Conservation (phyloP, 148 eudicot genomes). For the Chenopodium suecicum region DNA sequence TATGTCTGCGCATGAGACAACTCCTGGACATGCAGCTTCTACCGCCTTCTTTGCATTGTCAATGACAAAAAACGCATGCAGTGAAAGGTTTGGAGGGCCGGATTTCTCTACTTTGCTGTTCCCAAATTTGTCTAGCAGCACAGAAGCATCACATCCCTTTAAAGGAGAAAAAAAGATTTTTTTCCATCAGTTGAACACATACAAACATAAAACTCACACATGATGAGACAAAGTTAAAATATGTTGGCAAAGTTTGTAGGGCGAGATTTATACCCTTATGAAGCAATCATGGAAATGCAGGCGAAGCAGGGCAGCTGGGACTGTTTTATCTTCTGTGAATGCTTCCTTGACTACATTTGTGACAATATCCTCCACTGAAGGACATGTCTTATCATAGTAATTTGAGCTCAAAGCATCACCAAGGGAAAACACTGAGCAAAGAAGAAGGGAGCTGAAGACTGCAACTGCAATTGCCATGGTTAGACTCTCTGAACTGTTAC, state of each 20-base stretch:
- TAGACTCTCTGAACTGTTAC: background rate
- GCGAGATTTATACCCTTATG: constrained; percentile 50
- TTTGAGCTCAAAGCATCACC: constrained; percentile 57
- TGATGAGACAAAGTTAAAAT: background rate
- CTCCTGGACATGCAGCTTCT: constrained; percentile 70
- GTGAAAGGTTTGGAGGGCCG: constrained; percentile 67
- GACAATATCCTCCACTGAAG: constrained; percentile 52
- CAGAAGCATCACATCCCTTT: constrained; percentile 92
- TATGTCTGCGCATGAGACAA: constrained; percentile 90
- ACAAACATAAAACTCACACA: background rate
- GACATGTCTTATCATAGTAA: constrained; percentile 65
- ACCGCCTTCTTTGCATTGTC: constrained; percentile 68
- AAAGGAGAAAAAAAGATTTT: background rate
- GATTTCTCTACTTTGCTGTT: constrained; percentile 62
- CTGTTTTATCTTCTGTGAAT: constrained; percentile 46
- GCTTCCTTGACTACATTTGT: constrained; percentile 43
- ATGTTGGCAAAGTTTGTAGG: background rate
- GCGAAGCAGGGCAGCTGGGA: constrained; percentile 76
- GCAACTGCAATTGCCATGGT: constrained; percentile 40
- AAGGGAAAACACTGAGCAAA: constrained; percentile 28
- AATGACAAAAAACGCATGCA: constrained; percentile 78
- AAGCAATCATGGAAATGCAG: constrained; percentile 97
- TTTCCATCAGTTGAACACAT: background rate
- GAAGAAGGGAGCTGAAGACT: constrained; percentile 35
- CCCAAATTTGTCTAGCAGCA: constrained; percentile 58